Evolutionary conservation across 257 asterid genomes (phyloP), one percentile per base, ranked within the genome.

Genomic region (Primulina eburnea): DNA sequence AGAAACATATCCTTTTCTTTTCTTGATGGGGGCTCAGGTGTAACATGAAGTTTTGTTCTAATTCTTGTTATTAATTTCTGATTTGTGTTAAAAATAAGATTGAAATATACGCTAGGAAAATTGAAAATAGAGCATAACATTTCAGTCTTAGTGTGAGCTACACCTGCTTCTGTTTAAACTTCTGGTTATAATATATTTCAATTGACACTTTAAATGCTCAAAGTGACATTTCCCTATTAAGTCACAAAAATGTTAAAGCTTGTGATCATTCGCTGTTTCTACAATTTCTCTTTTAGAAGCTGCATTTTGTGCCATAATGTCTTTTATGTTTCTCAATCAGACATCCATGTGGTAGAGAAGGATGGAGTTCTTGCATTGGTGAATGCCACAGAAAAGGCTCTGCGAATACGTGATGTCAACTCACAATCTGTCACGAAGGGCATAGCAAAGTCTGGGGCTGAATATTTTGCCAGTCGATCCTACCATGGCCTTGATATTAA

Each of bases 401-500:
- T 92, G 70, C 88, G 78, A 79, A 75, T 88, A 66, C 86, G 87
- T 34, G 88, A 88, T 63, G 82, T 79, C 29, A 78, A 74, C 71
- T 62, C 81, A 10, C 79, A 58, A 53, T 52, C 78, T 21, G 62
- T 79, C 32, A 76, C 74, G 20, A 79, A 73, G 64, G 74, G 82
- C 75, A 72, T 56, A 60, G 88, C 97, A 0, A 88, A 80, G 67
- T 80, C 96, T 4, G 98, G 97, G 60, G 98, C 97, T 8, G 98
- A 92, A 76, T 92, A 60, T 75, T 90, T 92, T 64, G 96, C 90
- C 1, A 56, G 82, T 65, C 88, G 98, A 69, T 82, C 97, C 14
- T 88, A 81, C 76, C 97, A 88, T 2, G 98, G 97, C 68, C 92
- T 92, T 21, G 93, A 92, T 69, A 83, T 88, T 64, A 81, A 81